Conservation (phyloP, 2,329 filamentous ascomycete species). For the Xylariaceae sp. region DNA sequence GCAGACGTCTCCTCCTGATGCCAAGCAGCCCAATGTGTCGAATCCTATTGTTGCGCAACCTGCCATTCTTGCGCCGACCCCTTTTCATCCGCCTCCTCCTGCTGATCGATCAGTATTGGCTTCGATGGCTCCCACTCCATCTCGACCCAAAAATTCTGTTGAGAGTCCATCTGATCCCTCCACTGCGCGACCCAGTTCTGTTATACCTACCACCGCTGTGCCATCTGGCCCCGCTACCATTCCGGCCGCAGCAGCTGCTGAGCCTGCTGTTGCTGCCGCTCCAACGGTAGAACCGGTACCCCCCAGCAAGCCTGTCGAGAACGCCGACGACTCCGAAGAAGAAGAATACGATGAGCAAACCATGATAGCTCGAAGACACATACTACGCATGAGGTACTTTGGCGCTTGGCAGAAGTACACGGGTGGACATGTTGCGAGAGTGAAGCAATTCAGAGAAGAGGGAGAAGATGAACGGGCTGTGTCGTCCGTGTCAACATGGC, state of each 20-base stretch:
- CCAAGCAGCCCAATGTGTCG: not conserved
- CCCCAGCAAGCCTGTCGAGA: not conserved
- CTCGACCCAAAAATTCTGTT: conserved; percentile 3
- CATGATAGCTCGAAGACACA: conserved; percentile 31
- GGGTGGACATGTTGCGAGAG: conserved; percentile 22
- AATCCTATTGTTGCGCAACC: not conserved
- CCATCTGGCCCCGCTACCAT: not conserved
- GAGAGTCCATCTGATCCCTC: not conserved
- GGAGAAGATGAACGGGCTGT: conserved; percentile 17
- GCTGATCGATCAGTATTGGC: conserved; percentile 5
- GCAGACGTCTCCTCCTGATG: not conserved
- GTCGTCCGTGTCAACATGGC: conserved; percentile 21
- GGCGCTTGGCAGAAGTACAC: conserved; percentile 31
- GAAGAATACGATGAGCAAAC: conserved; percentile 30
- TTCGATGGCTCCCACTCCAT: not conserved
- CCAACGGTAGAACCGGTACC: not conserved
- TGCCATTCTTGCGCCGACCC: not conserved
- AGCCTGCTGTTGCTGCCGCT: not conserved
- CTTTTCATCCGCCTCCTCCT: conserved; percentile 4
- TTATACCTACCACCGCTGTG: not conserved
- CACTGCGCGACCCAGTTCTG: not conserved
- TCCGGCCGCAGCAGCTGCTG: not conserved
- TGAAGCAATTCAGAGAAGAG: conserved; percentile 23
- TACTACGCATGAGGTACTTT: conserved; percentile 33
- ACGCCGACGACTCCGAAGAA: conserved; percentile 14